Conservation (phyloP, 805 yeast species). For the Komagataella phaffii region DNA sequence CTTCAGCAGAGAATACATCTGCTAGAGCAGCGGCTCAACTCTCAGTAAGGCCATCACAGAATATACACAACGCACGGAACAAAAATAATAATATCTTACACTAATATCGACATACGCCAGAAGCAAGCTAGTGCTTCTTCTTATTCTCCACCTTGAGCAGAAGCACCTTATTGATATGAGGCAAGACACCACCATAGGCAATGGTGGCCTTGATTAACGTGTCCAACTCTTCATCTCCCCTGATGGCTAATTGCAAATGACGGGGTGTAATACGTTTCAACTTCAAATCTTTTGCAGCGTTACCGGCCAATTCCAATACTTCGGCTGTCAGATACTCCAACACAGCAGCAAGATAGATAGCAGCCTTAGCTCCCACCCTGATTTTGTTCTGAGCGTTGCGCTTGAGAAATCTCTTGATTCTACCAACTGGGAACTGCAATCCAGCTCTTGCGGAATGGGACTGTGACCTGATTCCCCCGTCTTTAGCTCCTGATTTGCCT, state of each 20-base stretch:
- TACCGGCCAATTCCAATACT: conserved; percentile 94
- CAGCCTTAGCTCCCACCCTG: conserved; percentile 71
- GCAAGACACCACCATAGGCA: conserved; percentile 97
- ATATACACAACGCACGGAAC: not conserved
- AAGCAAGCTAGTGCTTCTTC: conserved; percentile 13
- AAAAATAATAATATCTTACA: not conserved
- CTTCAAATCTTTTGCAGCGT: conserved; percentile 92
- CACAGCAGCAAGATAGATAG: conserved; percentile 91
- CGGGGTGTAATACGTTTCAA: conserved; percentile 97
- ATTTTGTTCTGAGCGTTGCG: conserved; percentile 68
- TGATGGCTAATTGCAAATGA: conserved; percentile 94
- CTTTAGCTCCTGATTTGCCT: conserved; percentile 85
- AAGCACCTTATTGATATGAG: conserved; percentile 78
- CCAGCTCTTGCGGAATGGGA: conserved; percentile 95
- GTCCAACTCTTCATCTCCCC: conserved; percentile 98
- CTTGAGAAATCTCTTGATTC: conserved; percentile 94
- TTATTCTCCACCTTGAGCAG: conserved; percentile 64
- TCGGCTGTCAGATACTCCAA: conserved; percentile 94
- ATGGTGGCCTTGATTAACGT: conserved; percentile 90
- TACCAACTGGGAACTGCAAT: conserved; percentile 94
- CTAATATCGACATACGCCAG: not conserved
- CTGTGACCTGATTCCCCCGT: conserved; percentile 38
- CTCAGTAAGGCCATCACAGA: not conserved
- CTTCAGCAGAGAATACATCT: not conserved
- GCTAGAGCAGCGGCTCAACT: not conserved